Conservation (phyloP, 2,329 filamentous ascomycete genomes). For the Aureobasidium musti region DNA sequence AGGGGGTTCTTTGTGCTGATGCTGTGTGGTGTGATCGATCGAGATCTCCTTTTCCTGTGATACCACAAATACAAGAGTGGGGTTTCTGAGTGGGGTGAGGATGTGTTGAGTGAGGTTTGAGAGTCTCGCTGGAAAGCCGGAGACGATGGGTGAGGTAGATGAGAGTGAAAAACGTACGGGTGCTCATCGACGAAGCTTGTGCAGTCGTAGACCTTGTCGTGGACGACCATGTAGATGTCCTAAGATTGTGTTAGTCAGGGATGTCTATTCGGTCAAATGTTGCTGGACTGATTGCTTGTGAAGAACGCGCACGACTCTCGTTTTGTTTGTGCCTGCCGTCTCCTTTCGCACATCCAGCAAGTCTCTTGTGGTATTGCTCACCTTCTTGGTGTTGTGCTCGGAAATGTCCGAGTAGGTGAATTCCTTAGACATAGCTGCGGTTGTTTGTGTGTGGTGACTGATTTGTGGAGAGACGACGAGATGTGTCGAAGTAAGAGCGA, state of each 20-base stretch:
- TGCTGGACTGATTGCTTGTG: not conserved
- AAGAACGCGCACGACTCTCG: not conserved
- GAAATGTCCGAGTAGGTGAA: conserved; percentile 80
- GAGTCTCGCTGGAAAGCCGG: not conserved
- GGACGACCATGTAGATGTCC: conserved; percentile 86
- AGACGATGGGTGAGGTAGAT: conserved; percentile 12
- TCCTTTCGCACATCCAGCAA: not conserved
- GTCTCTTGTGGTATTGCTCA: not conserved
- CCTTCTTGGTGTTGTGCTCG: conserved; percentile 84
- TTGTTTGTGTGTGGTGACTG: conserved; percentile 5
- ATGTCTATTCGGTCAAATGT: not conserved
- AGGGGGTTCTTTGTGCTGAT: conserved; percentile 5
- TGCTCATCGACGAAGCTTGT: conserved; percentile 95
- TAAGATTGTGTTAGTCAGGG: not conserved
- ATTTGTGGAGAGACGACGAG: not conserved
- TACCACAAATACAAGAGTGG: conserved; percentile 27
- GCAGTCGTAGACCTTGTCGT: conserved; percentile 94
- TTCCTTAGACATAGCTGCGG: conserved; percentile 55
- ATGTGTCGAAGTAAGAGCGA: not conserved
- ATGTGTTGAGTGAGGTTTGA: not conserved
- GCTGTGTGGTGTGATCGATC: not conserved
- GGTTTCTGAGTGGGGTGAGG: conserved; percentile 11
- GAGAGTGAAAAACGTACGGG: conserved; percentile 62
- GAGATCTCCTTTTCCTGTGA: conserved; percentile 10
- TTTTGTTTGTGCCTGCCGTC: not conserved